phyloP scores from a whole-genome alignment of 495 filamentous ascomycete species.

The Annulohypoxylon nitens region DNA sequence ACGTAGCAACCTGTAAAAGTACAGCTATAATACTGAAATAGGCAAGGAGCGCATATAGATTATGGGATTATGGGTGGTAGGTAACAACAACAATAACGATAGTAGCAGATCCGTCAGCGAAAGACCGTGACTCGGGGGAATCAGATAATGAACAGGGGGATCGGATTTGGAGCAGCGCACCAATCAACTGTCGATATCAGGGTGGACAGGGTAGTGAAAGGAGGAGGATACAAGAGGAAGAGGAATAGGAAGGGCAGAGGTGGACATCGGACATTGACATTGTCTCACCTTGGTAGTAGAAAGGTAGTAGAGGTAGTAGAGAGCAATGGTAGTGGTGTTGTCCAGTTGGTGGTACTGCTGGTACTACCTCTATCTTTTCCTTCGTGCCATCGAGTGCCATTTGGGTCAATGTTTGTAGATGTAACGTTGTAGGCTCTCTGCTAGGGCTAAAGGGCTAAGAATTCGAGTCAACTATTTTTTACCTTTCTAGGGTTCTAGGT shows the following conservation, averaged over 20 bases:
- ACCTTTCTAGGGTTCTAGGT: slow-evolving; percentile 34
- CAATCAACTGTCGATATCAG: slow-evolving; percentile 25
- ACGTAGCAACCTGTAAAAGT: slow-evolving; percentile 27
- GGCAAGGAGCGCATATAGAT: slow-evolving; percentile 20
- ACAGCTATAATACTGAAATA: slow-evolving; percentile 30
- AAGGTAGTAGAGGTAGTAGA: slow-evolving; percentile 2
- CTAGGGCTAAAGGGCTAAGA: not conserved
- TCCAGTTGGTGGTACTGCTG: slow-evolving; percentile 1
- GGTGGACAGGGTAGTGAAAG: not conserved
- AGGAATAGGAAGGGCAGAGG: slow-evolving; percentile 23
- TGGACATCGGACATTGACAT: slow-evolving; percentile 23
- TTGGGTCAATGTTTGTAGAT: slow-evolving; percentile 37
- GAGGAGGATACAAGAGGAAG: slow-evolving; percentile 20
- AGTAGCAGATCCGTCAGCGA: slow-evolving; percentile 26
- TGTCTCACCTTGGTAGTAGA: slow-evolving; percentile 42
- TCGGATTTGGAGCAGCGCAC: slow-evolving; percentile 19
- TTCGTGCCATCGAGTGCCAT: slow-evolving; percentile 20
- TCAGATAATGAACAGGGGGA: slow-evolving; percentile 11
- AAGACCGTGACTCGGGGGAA: not conserved
- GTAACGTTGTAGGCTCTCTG: slow-evolving; percentile 47
- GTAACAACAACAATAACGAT: slow-evolving; percentile 34
- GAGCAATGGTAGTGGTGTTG: slow-evolving; percentile 30
- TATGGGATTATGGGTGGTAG: slow-evolving; percentile 15
- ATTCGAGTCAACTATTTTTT: slow-evolving; percentile 29
- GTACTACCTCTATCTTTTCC: slow-evolving; percentile 9